Base-by-base conservation (phyloP, 768 basidiomycete genomes). In the Lactifluus hygrophoroides region DNA sequence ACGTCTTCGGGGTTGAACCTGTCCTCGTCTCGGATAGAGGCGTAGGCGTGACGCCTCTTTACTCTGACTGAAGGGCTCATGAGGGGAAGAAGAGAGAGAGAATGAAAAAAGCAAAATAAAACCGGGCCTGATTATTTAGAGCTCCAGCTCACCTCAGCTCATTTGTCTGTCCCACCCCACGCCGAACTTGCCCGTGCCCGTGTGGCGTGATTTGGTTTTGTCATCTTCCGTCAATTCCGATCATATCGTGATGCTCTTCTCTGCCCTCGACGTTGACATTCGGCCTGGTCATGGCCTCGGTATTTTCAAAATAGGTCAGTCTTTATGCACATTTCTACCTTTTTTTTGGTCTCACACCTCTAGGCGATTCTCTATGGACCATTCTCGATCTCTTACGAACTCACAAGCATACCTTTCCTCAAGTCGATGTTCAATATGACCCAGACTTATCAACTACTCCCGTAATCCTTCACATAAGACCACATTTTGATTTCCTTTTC, bases 401-500 rank as follows among this genome's bases (percentile, higher is more conserved):
- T 27, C 75, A 83, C 23, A 83, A 82, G 51, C 81, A 88, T 61
- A 71, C 77, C 44, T 91, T 88, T 61, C 90, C 90, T 44, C 85
- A 88, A 65, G 82, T 92, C 53, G 88, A 91, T 62, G 76, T 93
- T 68, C 90, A 90, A 72, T 90, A 84, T 64, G 90, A 93, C 67
- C 80, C 82, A 28, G 86, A 88, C 65, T 71, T 83, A 30, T 79
- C 86, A 14, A 83, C 78, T 1, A 86, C 88, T 0, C 88, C 89
- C 1, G 75, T 92, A 23, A 78, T 93, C 65, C 72, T 93, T 0
- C 88, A 91, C 65, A 72, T 91, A 27, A 83, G 85, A 17, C 90
- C 90, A 1, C 86, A 92, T 68, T 75, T 93, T 53, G 88, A 91
- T 68, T 78, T 93, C n/a, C 76, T 93, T 44, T 93, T 92, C 71